A percentile compares a stretch with the other conserved stretches of the same genome.
phyloP scores from a whole-genome alignment of 1,139 yeast genomes.

The Debaryomyces robertsiae region DNA sequence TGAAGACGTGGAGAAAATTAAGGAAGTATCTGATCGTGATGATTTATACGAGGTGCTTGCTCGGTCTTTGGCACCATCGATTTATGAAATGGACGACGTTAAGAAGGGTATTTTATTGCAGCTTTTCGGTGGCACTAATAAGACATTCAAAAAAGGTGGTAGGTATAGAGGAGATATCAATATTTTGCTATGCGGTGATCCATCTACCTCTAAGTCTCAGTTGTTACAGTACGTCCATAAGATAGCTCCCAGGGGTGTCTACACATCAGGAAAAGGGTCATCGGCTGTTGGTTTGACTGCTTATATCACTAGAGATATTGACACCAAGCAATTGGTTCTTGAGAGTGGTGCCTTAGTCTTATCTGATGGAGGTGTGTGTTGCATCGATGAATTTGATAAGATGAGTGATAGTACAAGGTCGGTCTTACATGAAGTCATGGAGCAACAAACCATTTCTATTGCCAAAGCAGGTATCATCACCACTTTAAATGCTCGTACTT shows the following conservation, averaged over 20 bases:
- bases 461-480: constrained; percentile 99
- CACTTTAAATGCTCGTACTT: constrained; percentile 92
- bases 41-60: constrained; percentile 89
- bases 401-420: constrained; percentile 95
- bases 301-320: constrained; percentile 90
- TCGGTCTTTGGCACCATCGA: constrained; percentile 92
- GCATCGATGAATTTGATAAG: constrained; percentile 98
- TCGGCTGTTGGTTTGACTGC: constrained; percentile 99
- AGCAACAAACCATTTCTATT: constrained; percentile 95
- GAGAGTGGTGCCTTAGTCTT: constrained; percentile 96
- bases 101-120: constrained; percentile 92
- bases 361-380: constrained; percentile 98
- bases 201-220: constrained; percentile 96
- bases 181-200: constrained; percentile 92
- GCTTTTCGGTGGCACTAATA: constrained; percentile 93
- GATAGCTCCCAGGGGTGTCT: constrained; percentile 96
- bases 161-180: constrained; percentile 95
- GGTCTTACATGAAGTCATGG: constrained; percentile 98
- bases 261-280: constrained; percentile 97
- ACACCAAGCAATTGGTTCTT: constrained; percentile 87
- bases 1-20: constrained; percentile 68
- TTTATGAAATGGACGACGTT: constrained; percentile 94
- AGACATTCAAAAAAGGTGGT: constrained; percentile 86
- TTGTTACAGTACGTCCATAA: constrained; percentile 91
- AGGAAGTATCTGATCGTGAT: constrained; percentile 61